Evolutionary conservation across 2,329 filamentous ascomycete genomes (phyloP).

Genomic region (Aspergillus hortae): DNA sequence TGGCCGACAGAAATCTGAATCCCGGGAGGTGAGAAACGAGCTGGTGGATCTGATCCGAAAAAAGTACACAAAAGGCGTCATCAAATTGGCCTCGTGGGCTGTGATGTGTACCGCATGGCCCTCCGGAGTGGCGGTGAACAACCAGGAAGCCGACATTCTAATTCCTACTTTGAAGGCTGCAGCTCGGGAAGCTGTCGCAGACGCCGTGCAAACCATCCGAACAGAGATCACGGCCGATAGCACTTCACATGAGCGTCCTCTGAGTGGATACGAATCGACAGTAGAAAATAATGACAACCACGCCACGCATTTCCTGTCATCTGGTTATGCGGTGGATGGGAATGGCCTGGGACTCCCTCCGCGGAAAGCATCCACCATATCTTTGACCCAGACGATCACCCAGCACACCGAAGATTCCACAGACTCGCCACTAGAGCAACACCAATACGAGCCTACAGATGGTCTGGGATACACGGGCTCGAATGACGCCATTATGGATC

Average conservation of each 20-base stretch:
- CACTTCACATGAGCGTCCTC: constrained; percentile 11
- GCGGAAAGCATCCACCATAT: constrained; percentile 40
- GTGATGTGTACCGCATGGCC: constrained; percentile 39
- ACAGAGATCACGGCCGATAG: constrained; percentile 36
- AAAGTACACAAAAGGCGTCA: constrained; percentile 37
- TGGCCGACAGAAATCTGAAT: constrained; percentile 24
- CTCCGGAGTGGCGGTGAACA: constrained; percentile 30
- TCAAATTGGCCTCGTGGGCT: constrained; percentile 38
- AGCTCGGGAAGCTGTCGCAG: constrained; percentile 40
- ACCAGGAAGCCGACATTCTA: constrained; percentile 39
- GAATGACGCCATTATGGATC: constrained; percentile 15
- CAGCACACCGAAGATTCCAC: constrained; percentile 32
- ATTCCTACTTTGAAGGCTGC: constrained; percentile 41
- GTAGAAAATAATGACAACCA: constrained; percentile 8
- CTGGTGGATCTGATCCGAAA: constrained; percentile 34
- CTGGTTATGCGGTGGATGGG: constrained; percentile 17
- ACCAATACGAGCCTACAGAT: constrained; percentile 9
- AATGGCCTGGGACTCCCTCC: constrained; percentile 19
- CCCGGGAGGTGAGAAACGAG: constrained; percentile 28
- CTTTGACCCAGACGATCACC: constrained; percentile 39
- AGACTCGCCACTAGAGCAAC: constrained; percentile 11
- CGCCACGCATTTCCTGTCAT: constrained; percentile 22
- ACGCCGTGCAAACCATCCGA: constrained; percentile 35
- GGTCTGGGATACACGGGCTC: constrained; percentile 7
- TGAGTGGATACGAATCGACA: constrained; percentile 10